Evolutionary conservation across 306 rosid species (phyloP).

Genomic region (Parietaria judaica): DNA sequence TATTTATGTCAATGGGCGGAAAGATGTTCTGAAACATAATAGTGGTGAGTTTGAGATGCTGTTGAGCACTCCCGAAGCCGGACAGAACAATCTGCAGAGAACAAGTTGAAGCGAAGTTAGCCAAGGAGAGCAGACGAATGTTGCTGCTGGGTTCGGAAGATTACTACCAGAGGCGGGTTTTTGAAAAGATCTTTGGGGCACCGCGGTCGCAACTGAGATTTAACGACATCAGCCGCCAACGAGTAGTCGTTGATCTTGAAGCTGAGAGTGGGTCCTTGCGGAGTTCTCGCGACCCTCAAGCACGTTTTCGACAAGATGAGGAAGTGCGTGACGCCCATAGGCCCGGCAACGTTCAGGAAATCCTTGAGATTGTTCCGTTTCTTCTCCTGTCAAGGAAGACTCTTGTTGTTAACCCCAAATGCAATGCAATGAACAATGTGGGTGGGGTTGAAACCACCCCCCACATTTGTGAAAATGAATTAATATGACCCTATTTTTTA

Average conservation of each 20-base stretch:
- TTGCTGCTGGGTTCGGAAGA: too few species aligned
- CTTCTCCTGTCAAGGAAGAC: constrained; percentile 81
- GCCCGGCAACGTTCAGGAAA: constrained; percentile 89
- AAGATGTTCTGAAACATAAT: constrained; percentile 86
- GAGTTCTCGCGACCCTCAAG: constrained; percentile 83
- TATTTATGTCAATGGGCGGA: constrained; percentile 88
- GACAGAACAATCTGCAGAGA: constrained; percentile 81
- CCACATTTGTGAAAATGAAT: too few species aligned
- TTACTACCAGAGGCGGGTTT: constrained; percentile 84
- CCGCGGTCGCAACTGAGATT: constrained; percentile 74
- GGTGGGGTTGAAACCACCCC: too few species aligned
- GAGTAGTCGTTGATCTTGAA: constrained; percentile 76
- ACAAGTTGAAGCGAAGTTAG: not conserved
- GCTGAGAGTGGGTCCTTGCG: constrained; percentile 93
- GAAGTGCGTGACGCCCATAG: constrained; percentile 94
- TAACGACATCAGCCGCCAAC: constrained; percentile 64
- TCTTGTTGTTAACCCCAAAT: too few species aligned
- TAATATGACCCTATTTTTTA: too few species aligned
- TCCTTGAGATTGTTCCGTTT: constrained; percentile 73
- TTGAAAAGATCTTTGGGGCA: constrained; percentile 87
- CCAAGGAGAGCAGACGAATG: too few species aligned
- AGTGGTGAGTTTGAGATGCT: constrained; percentile 64
- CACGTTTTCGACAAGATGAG: constrained; percentile 88
- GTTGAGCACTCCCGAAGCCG: constrained; percentile 75
- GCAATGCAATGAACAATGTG: too few species aligned